Evolutionary conservation across 345 rosid genomes (phyloP).

Genomic region (Lagerstroemia speciosa): DNA sequence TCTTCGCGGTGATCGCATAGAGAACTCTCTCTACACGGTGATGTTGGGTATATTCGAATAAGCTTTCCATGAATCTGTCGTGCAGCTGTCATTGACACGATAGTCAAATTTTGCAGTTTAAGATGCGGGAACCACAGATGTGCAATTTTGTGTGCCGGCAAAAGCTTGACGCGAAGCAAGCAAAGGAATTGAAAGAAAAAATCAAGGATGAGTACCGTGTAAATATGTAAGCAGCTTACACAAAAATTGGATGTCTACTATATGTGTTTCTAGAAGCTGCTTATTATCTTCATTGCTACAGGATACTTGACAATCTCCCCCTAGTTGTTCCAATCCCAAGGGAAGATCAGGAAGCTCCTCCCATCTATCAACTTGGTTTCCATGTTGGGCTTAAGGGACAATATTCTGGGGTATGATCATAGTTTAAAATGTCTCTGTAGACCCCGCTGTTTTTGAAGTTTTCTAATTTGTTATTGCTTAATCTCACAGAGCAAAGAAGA

Average conservation of each 20-base stretch:
- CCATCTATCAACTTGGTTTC: constrained; percentile 78
- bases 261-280: neutral
- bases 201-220: constrained; percentile 84
- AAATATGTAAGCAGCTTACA: constrained; percentile 53
- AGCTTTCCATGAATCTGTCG: neutral
- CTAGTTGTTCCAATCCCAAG: constrained; percentile 74
- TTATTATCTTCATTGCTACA: constrained; percentile 30
- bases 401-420: constrained; percentile 63
- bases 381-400: constrained; percentile 91
- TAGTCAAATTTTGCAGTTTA: constrained; percentile 45
- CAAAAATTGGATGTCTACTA: constrained; percentile 2
- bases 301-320: constrained; percentile 99
- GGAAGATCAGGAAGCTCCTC: constrained; percentile 53
- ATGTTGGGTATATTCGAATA: constrained; percentile 12
- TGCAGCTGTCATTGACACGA: constrained; percentile 12
- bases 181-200: constrained; percentile 74
- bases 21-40: constrained; percentile 77
- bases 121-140: constrained; percentile 86
- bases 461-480: constrained; percentile 10
- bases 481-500: constrained; percentile 69
- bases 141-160: constrained; percentile 52
- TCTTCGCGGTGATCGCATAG: constrained; percentile 92
- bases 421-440: constrained; percentile 2
- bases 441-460: constrained; percentile 5
- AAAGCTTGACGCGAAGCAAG: constrained; percentile 45